A percentile compares a stretch with the other conserved stretches of the same genome.
Conservation (phyloP, 768 basidiomycete species). For the Porpolomopsis calyptriformis region DNA sequence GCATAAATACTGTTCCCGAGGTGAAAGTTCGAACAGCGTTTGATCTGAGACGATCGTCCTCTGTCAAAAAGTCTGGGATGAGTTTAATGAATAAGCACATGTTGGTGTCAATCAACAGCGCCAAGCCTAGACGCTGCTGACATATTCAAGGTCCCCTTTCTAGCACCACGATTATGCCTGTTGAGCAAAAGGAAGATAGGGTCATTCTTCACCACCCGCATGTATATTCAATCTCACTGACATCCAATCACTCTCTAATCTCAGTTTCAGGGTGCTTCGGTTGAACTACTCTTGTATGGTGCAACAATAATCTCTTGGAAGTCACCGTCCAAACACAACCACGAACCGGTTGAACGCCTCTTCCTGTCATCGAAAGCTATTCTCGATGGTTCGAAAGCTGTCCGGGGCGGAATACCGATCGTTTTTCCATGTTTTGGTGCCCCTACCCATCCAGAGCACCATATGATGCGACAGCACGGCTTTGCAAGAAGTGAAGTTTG, state of each 20-base stretch:
- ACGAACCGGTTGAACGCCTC: conserved; percentile 49
- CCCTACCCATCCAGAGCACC: conserved; percentile 64
- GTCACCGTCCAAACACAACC: conserved; percentile 27
- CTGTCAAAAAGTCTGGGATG: no score
- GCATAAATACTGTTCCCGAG: no score
- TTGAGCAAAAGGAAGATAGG: conserved; percentile 33
- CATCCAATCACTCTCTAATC: background rate
- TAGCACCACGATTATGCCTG: conserved; percentile 38
- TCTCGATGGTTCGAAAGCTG: conserved; percentile 72
- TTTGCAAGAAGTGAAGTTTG: conserved; percentile 77
- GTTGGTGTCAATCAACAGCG: no score
- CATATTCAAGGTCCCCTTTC: no score
- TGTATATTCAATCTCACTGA: conserved; percentile 23
- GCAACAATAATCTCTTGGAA: conserved; percentile 88
- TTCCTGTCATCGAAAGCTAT: conserved; percentile 75
- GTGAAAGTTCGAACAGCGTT: no score
- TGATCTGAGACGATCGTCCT: no score
- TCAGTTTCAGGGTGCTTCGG: conserved; percentile 46
- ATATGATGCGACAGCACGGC: conserved; percentile 73
- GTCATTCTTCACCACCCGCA: conserved; percentile 54
- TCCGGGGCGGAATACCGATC: conserved; percentile 44
- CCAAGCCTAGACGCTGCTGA: no score
- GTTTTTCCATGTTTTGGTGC: conserved; percentile 88
- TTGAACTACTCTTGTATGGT: conserved; percentile 64
- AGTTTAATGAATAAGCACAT: no score